phyloP scores from a whole-genome alignment of 2,329 filamentous ascomycete genomes.

The Verticillium klebahnii region DNA sequence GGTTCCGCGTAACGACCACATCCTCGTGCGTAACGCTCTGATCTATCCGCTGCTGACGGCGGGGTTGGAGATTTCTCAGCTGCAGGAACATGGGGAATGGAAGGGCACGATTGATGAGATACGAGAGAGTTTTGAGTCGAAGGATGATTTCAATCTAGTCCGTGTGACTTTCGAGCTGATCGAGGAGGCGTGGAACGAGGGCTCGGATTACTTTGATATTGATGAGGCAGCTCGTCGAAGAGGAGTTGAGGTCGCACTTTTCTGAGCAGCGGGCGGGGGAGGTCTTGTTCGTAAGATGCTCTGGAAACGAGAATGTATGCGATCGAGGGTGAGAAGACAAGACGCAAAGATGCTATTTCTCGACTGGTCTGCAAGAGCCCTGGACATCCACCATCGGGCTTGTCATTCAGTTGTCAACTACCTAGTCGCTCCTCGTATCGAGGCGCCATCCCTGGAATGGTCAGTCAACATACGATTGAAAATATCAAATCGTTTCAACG shows the following conservation, averaged over 20 bases:
- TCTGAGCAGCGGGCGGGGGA: not conserved
- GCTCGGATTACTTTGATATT: slow-evolving; percentile 8
- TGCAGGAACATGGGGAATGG: slow-evolving; percentile 12
- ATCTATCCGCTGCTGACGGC: slow-evolving; percentile 20
- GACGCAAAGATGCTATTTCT: no score
- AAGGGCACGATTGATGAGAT: slow-evolving; percentile 8
- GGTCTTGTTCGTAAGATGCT: no score
- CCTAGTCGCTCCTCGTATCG: no score
- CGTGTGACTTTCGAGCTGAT: slow-evolving; percentile 5
- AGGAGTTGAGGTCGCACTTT: slow-evolving; percentile 11
- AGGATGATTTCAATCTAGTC: slow-evolving; percentile 4
- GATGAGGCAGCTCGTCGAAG: slow-evolving; percentile 7
- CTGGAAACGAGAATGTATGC: no score
- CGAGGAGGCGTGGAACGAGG: slow-evolving; percentile 7
- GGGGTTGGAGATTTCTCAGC: slow-evolving; percentile 17
- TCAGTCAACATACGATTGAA: no score
- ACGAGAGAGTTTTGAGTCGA: not conserved
- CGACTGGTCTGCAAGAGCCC: no score
- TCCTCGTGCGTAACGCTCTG: slow-evolving; percentile 19
- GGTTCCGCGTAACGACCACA: slow-evolving; percentile 12
- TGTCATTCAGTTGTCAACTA: no score
- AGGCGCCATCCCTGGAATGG: no score
- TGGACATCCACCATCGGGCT: no score
- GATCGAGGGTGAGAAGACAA: no score
- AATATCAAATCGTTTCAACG: no score